phyloP scores from a whole-genome alignment of 108 stramenopile genomes.

The Conticribra guillardii region DNA sequence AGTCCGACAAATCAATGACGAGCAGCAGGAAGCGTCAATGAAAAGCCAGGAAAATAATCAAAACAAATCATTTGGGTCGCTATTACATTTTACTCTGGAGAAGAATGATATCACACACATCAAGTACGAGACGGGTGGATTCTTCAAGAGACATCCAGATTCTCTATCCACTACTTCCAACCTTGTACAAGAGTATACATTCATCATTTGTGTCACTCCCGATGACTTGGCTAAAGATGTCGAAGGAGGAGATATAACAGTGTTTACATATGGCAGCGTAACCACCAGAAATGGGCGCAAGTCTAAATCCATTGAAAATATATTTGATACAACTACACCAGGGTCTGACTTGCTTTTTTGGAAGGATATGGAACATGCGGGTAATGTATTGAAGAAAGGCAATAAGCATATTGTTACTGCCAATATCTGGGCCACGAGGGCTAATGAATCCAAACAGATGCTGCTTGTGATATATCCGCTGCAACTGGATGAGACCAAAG shows the following conservation, averaged over 20 bases:
- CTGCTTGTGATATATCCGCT: slow-evolving; percentile 24
- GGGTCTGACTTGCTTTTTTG: slow-evolving; percentile 23
- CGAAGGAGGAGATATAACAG: slow-evolving; percentile 22
- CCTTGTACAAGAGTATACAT: slow-evolving; percentile 27
- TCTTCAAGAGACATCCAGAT: slow-evolving; percentile 34
- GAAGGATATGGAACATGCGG: slow-evolving; percentile 41
- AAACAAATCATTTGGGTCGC: too few species aligned
- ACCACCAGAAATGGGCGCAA: too few species aligned
- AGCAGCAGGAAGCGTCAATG: too few species aligned
- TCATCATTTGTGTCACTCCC: slow-evolving; percentile 29
- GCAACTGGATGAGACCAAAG: too few species aligned
- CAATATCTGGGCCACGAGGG: slow-evolving; percentile 29
- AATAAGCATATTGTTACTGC: slow-evolving; percentile 29
- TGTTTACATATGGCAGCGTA: slow-evolving; percentile 12
- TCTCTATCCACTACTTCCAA: slow-evolving; percentile 35
- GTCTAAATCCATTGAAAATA: too few species aligned
- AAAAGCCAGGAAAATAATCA: too few species aligned
- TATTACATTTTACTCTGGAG: too few species aligned
- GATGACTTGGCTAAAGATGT: slow-evolving; percentile 3
- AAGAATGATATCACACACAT: slow-evolving; percentile 22
- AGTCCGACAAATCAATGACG: too few species aligned
- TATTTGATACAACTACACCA: slow-evolving; percentile 31
- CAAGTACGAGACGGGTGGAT: slow-evolving; percentile 27
- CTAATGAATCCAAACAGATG: slow-evolving; percentile 11
- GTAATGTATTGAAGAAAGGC: slow-evolving; percentile 4